Evolutionary conservation across 257 asterid species (phyloP), one percentile per base, ranked within the genome.

Genomic region (Solanum infundibuliforme): DNA sequence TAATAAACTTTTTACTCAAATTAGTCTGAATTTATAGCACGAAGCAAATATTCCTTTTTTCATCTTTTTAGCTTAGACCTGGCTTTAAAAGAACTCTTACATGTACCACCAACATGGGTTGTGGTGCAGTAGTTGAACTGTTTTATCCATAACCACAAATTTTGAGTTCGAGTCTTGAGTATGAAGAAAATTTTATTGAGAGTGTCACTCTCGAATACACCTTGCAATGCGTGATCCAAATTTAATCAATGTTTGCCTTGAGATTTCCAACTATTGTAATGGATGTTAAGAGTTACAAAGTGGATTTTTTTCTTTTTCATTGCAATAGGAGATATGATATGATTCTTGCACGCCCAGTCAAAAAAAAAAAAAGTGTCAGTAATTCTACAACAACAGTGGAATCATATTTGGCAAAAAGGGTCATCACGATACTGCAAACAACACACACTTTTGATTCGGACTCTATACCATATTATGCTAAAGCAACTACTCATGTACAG

Each of bases 361-460:
- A 74, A 38, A 23, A n/a, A 7, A 6, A 52, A 18, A 27, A 69
- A 18, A 34, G 20, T 39, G 83, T 76, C 60, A 39, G 60, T 39
- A 73, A 73, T 76, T 13, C 7, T 21, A 76, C 84, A 39, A n/a
- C 23, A 77, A 41, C 12, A 41, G 62, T 77, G 84, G 62, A 25
- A 76, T 76, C 60, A 76, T 76, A 77, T 77, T 77, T 41, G 84
- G 38, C 84, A 39, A 77, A 77, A 76, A 39, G 60, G 84, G 34
- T 75, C 58, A 76, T 75, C 58, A 39, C 71, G 31, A 23, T 29
- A 38, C 35, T n/a, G 84, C 84, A 38, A 76, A 31, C 60, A n/a
- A 27, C 62, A 38, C 60, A 41, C 5, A 39, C 84, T 39, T 39
- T 77, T 77, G 84, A 77, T 77, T 39, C 14, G 36, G 36, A 77